Evolutionary conservation across 2,329 filamentous ascomycete genomes (phyloP).

Genomic region (Aspergillus thermomutatus): DNA sequence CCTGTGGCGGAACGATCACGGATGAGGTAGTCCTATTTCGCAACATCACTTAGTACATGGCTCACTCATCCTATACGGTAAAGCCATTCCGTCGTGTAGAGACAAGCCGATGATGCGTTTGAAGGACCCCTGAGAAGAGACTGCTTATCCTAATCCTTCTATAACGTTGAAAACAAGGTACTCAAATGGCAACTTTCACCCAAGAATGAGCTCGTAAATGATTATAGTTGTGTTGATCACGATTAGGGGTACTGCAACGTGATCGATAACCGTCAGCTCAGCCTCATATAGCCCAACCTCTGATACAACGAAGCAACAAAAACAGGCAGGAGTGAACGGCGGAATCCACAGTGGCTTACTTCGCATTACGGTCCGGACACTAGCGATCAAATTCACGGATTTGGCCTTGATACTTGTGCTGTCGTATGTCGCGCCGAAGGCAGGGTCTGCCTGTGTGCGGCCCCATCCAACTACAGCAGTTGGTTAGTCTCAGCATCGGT

Average conservation of each 20-base stretch:
- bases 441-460: conserved; percentile 60
- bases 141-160: not conserved
- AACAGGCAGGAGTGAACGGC: conserved; percentile 32
- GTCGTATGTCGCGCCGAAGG: conserved; percentile 69
- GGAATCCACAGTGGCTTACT: conserved; percentile 51
- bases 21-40: not conserved
- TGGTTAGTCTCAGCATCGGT: not conserved
- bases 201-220: conserved; percentile 73
- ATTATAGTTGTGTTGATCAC: conserved; percentile 79
- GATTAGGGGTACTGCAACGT: conserved; percentile 70
- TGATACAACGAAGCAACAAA: not conserved
- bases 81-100: not conserved
- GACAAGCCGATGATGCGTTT: not conserved
- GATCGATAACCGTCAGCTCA: not conserved
- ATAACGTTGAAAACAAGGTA: not conserved
- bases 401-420: conserved; percentile 81
- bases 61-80: not conserved
- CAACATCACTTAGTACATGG: not conserved
- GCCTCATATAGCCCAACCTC: no score
- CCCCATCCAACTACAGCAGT: conserved; percentile 73
- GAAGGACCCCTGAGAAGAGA: not conserved
- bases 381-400: conserved; percentile 83
- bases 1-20: not conserved
- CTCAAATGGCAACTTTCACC: conserved; percentile 45
- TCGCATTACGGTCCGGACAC: conserved; percentile 86